These are phyloP conservation scores for Trichoderma lentiforme DNA, from an alignment of 2,329 filamentous ascomycete species.

Conservation along the genomic window DNA sequence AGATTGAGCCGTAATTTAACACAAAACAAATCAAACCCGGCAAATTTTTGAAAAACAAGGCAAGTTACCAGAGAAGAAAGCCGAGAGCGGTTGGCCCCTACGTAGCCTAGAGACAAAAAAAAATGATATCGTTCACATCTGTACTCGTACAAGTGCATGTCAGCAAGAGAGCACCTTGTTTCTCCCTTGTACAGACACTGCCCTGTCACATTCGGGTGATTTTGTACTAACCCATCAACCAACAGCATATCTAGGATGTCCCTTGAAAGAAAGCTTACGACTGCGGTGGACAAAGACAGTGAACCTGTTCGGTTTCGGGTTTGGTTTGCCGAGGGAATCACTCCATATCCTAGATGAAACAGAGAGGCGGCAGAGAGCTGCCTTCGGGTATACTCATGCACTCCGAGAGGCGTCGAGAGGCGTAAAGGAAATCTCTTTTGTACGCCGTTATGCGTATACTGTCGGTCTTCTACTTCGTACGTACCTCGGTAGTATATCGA, in stretches of 20 bases:
- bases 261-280: not conserved
- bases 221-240: not conserved
- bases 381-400: not conserved
- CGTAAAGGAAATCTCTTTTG: not conserved
- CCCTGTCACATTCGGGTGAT: not conserved
- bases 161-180: not conserved
- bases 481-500: not conserved
- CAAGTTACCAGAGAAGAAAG: not conserved
- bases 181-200: not conserved
- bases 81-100: not conserved
- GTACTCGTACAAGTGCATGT: not conserved
- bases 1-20: not conserved
- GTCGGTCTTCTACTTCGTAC: not conserved
- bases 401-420: not conserved
- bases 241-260: not conserved
- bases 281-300: not conserved
- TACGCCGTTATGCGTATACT: not conserved
- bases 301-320: not conserved
- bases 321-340: not conserved
- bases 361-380: not conserved
- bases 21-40: not conserved
- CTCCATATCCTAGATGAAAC: not conserved
- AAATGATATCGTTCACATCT: not conserved
- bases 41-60: not conserved
- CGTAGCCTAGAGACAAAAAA: not conserved